Percentiles rank a stretch among this genome's conserved stretches.
phyloP scores from a whole-genome alignment of 768 basidiomycete genomes.

The Suillus cothurnatus region DNA sequence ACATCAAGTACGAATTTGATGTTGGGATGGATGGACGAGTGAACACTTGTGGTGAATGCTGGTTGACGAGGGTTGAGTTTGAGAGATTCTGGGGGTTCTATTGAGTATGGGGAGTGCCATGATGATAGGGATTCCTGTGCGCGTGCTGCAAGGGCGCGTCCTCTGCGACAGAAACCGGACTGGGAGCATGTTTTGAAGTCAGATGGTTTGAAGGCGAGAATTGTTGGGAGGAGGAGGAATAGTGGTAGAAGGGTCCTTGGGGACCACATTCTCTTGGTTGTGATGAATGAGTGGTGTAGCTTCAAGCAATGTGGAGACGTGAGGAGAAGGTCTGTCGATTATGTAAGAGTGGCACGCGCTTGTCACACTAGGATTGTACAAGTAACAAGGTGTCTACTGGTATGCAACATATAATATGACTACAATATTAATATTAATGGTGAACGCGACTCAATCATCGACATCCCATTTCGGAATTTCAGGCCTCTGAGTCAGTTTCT shows the following conservation, averaged over 20 bases:
- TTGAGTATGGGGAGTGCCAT: slow-evolving; percentile 88
- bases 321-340: not conserved
- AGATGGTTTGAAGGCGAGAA: slow-evolving; percentile 65
- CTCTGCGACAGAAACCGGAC: slow-evolving; percentile 93
- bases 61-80: slow-evolving; percentile 52
- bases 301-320: too few species aligned
- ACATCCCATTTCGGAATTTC: slow-evolving; percentile 31
- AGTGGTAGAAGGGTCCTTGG: slow-evolving; percentile 19
- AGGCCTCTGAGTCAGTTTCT: slow-evolving; percentile 22
- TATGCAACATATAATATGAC: not conserved
- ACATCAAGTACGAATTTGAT: slow-evolving; percentile 82
- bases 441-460: not conserved
- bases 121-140: slow-evolving; percentile 55
- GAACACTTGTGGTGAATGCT: slow-evolving; percentile 71
- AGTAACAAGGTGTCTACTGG: too few species aligned
- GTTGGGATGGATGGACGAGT: slow-evolving; percentile 80
- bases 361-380: not conserved
- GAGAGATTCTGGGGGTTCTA: slow-evolving; percentile 59
- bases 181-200: slow-evolving; percentile 97
- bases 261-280: too few species aligned
- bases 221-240: slow-evolving; percentile 28
- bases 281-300: too few species aligned
- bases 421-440: too few species aligned
- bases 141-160: slow-evolving; percentile 79
- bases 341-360: not conserved